Base-by-base conservation (phyloP, 495 filamentous ascomycete genomes). In the Rostrohypoxylon terebratum region DNA sequence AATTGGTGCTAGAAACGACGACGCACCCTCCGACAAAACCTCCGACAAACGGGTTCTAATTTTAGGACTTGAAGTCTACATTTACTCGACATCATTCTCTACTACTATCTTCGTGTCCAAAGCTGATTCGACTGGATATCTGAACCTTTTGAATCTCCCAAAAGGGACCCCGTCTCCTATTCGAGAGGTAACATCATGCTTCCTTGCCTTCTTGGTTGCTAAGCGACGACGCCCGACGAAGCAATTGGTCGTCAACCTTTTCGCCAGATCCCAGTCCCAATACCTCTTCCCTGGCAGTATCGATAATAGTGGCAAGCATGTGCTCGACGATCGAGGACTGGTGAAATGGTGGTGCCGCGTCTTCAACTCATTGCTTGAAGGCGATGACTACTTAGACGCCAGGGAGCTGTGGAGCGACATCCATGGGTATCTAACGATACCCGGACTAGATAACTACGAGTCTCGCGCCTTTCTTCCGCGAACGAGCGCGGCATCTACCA, bases 281-380 rank as follows among this genome's bases (percentile, higher is more conserved):
- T 99, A 99, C 75, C 86, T 99, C 10, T 99, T 97, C 75, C 94
- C 95, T 0, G 93, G 93, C 8, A 97, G 94, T 76, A 87, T 93
- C 31, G 90, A 94, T 66, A 97, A 98, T 77, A 65, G 77, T 14
- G 87, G 86, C 31, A 99, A 99, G 74, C 96, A 98, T 81, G 90
- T 98, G n/a, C 84, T 98, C 16, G 93, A 97, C 73, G 96, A 99
- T 74, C 83, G 93, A 57, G 91, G 91, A 1, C 78, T 99, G 38
- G 92, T 98, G 36, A 91, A 90, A 69, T 99, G 96, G 96, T 99
- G 96, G 96, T 97, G 94, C 78, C 87, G 87, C 20, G 91, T 93
- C 16, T 78, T 96, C 9, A 92, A 98, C 77, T 92, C 93, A 0
- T 81, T 98, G 11, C 77, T 90, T 40, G 86, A 89, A 58, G 77